Evolutionary conservation across 116 monocot genomes (phyloP).

Genomic region (Dioscorea cayenensis): DNA sequence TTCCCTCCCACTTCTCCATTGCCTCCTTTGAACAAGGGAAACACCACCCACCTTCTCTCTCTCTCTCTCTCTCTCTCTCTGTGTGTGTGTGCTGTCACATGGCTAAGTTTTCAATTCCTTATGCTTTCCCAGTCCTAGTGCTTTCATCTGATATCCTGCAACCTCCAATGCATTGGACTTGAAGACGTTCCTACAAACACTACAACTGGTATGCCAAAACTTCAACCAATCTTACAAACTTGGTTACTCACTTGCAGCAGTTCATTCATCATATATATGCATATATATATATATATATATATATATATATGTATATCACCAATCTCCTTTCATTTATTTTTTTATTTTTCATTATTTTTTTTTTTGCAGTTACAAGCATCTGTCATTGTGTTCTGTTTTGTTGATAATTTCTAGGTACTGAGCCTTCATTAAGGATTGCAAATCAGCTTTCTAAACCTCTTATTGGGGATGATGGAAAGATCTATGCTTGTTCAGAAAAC

Average conservation of each 20-base stretch:
- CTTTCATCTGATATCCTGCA: neutral
- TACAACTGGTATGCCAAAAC: neutral
- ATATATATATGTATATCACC: too few relatives aligned
- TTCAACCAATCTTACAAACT: neutral
- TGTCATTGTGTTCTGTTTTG: neutral
- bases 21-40: too few relatives aligned
- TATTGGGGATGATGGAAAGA: conserved; percentile 50
- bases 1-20: neutral
- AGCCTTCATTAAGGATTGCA: neutral
- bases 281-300: too few relatives aligned
- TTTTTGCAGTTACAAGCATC: neutral
- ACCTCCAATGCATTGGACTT: neutral
- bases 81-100: neutral
- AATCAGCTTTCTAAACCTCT: conserved; percentile 29
- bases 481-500: conserved; percentile 57
- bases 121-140: neutral
- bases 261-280: neutral
- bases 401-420: conserved; percentile 20
- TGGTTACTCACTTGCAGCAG: neutral
- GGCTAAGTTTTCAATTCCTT: neutral
- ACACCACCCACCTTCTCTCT: too few relatives aligned
- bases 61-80: too few relatives aligned
- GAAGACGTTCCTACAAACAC: neutral
- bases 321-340: too few relatives aligned
- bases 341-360: too few relatives aligned